phyloP scores from a whole-genome alignment of 345 rosid species.

The Brassica cretica region DNA sequence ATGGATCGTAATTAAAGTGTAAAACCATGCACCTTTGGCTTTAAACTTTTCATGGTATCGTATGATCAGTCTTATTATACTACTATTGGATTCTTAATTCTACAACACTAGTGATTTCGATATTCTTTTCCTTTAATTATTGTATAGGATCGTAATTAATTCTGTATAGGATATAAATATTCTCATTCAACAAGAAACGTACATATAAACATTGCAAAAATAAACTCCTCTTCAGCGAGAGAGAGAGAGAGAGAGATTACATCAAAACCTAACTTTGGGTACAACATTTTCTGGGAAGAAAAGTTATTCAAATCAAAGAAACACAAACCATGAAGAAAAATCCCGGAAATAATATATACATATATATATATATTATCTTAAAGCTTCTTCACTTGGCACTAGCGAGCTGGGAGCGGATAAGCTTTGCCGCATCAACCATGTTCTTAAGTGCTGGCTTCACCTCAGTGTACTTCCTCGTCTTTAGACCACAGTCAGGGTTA shows the following conservation, averaged over 20 bases:
- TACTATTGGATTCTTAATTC: not conserved
- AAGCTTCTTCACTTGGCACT: too few species aligned
- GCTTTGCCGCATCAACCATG: too few species aligned
- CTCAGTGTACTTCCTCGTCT: too few species aligned
- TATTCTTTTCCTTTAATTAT: not conserved
- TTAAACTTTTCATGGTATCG: not conserved
- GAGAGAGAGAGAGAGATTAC: constrained; percentile 10
- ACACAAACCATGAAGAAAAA: constrained; percentile 22
- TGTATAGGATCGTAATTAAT: too few species aligned
- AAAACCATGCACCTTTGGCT: not conserved
- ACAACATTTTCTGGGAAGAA: constrained; percentile 7
- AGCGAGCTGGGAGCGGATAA: too few species aligned
- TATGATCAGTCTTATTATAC: not conserved
- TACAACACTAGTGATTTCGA: not conserved
- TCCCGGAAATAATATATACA: not conserved
- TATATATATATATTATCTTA: too few species aligned
- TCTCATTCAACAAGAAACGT: constrained; percentile 21
- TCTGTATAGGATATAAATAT: constrained; percentile 7
- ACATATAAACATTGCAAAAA: constrained; percentile 15
- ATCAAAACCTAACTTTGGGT: constrained; percentile 35
- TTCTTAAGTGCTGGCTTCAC: too few species aligned
- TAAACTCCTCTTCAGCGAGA: not conserved
- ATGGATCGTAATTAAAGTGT: not conserved
- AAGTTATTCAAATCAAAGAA: constrained; percentile 34
- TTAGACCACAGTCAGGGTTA: too few species aligned